Base-by-base conservation (phyloP, 257 asterid species). In the Scutellaria minor region DNA sequence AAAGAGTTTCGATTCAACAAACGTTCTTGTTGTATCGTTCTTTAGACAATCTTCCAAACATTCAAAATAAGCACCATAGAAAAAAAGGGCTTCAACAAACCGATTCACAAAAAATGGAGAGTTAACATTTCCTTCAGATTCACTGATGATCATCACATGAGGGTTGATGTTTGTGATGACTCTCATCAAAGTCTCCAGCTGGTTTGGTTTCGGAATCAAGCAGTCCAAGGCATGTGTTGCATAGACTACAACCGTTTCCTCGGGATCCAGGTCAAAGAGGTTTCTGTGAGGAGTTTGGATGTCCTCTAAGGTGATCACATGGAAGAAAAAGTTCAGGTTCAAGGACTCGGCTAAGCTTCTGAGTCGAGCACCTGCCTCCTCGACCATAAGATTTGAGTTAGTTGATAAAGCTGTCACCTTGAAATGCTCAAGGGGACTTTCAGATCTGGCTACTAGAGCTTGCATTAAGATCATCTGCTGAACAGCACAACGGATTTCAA, bases 401-500 rank as follows among this genome's bases (percentile, higher is more conserved):
- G 74, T 79, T 46, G 87, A 87, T 0, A 88, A 27, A 27, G 90
- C 88, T 11, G 89, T 90, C 48, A 88, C 64, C 86, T 77, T 88
- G 22, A 88, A 83, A 78, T 70, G 82, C 13, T 85, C 85, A 15
- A 86, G 4, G 20, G 77, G 80, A 61, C 31, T n/a, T 37, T 59
- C 77, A 7, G 20, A 6, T 58, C 86, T 81, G 53, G 69, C 69
- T 3, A 79, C 84, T 3, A 90, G 84, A 44, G 88, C 95, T 67
- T 90, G 97, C 93, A 90, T 88, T 78, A 88, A 54, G 48, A 87
- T 79, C 22, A 75, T 81, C 76, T 75, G 77, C 0, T 88, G 93
- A 64, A 83, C 58, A 0, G 96, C 93, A 15, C 37, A 78, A 8
- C 82, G 79, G 7, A 88, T 84, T 55, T 83, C 86, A 12, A 88